Evolutionary conservation across 495 filamentous ascomycete species (phyloP).

Genomic region (Penicillium atrosanguineum): DNA sequence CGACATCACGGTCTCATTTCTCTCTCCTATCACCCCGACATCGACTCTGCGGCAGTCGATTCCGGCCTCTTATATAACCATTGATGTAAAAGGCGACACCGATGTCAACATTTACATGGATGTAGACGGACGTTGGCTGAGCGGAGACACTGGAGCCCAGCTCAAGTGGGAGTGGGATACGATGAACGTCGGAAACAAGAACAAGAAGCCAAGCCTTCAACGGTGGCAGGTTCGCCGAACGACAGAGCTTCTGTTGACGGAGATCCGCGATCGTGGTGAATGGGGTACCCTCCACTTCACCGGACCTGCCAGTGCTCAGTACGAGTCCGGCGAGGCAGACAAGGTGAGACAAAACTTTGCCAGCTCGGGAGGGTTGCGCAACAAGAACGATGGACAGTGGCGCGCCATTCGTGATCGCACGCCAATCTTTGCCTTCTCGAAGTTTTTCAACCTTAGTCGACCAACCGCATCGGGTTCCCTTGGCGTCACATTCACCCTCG

Average conservation of each 20-base stretch:
- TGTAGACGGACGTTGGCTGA: slow-evolving; percentile 87
- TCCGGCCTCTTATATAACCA: slow-evolving; percentile 80
- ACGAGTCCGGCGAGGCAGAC: slow-evolving; percentile 70
- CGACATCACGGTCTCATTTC: slow-evolving; percentile 76
- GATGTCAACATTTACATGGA: slow-evolving; percentile 84
- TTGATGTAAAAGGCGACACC: slow-evolving; percentile 68
- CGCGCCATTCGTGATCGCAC: slow-evolving; percentile 78
- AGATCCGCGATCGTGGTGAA: slow-evolving; percentile 74
- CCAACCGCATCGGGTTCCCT: slow-evolving; percentile 25
- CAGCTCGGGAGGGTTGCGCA: slow-evolving; percentile 60
- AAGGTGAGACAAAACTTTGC: slow-evolving; percentile 72
- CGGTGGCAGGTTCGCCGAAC: slow-evolving; percentile 63
- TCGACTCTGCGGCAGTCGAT: slow-evolving; percentile 89
- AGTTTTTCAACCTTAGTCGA: slow-evolving; percentile 60
- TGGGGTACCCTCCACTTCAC: slow-evolving; percentile 86
- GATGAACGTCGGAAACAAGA: slow-evolving; percentile 28
- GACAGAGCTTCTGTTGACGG: slow-evolving; percentile 67
- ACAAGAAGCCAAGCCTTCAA: slow-evolving; percentile 42
- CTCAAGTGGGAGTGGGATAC: slow-evolving; percentile 67
- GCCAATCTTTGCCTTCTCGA: slow-evolving; percentile 89
- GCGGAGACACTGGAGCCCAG: slow-evolving; percentile 63
- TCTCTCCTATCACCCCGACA: slow-evolving; percentile 89
- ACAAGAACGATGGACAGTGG: slow-evolving; percentile 62
- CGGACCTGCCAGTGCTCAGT: slow-evolving; percentile 60
- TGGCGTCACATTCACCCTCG: slow-evolving; percentile 77